phyloP scores from a whole-genome alignment of 306 rosid genomes.

The Ammopiptanthus mongolicus region DNA sequence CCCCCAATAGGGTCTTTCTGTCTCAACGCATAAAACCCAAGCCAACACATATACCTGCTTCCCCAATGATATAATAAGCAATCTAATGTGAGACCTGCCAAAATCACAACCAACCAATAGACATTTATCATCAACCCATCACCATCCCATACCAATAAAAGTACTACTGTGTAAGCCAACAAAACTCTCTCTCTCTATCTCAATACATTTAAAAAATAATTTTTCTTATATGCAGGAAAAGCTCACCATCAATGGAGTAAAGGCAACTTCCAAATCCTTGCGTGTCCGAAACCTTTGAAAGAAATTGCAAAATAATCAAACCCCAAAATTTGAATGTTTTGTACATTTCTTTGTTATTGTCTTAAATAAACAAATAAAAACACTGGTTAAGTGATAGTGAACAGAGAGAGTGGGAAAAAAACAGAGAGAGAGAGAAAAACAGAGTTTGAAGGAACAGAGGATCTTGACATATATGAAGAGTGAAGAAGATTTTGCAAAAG shows the following conservation, averaged over 20 bases:
- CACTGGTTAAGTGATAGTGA: conserved; percentile 3
- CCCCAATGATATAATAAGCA: conserved; percentile 26
- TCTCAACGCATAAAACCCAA: not conserved
- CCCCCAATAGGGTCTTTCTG: not conserved
- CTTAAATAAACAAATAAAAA: not conserved
- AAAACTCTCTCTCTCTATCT: not conserved
- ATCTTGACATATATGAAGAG: conserved; percentile 52
- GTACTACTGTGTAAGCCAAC: conserved; percentile 46
- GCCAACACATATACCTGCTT: conserved; percentile 8
- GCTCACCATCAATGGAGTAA: conserved; percentile 54
- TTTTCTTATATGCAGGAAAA: not conserved
- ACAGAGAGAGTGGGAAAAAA: not conserved
- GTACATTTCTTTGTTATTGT: not conserved
- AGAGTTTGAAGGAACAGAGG: not conserved
- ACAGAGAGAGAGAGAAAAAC: not conserved
- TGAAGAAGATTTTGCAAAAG: conserved; percentile 15
- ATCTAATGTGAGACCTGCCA: conserved; percentile 10
- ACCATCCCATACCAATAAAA: conserved; percentile 36
- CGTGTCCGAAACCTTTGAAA: conserved; percentile 46
- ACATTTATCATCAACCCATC: conserved; percentile 10
- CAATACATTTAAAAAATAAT: not conserved
- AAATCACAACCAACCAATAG: not conserved
- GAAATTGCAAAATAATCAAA: conserved; percentile 23
- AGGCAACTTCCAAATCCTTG: conserved; percentile 49
- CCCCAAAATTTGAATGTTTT: not conserved